Base-by-base conservation (phyloP, 805 yeast genomes). In the Starmera dryadoides region DNA sequence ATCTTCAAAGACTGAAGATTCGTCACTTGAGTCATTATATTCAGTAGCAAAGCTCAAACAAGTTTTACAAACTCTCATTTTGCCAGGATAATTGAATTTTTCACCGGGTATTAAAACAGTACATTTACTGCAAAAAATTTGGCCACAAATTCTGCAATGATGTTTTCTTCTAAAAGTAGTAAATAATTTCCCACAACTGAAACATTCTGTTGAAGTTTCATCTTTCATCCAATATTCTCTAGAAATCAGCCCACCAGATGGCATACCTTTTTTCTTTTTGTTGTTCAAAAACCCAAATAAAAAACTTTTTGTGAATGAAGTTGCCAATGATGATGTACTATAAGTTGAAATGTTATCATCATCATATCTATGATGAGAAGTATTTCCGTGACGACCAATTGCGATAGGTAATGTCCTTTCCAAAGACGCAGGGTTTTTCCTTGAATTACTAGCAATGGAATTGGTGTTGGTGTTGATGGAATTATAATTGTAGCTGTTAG, bases 181-280 rank as follows among this genome's bases (percentile, higher is more conserved):
- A 55, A 91, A 91, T 3, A 77, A 75, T 39, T 79, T 72, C 40
- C 83, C 86, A 59, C 98, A 91, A 14, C 81, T 71, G 42, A 87
- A 77, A 53, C 98, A 91, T 45, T 87, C 93, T 8, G 81, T 75
- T 0, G 95, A 95, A 42, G 87, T 85, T 32, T 91, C 85, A 63
- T 91, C 97, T 52, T 89, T 87, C 86, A 91, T 81, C 98, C 98
- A 91, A 57, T 87, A 91, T 54, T 87, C 91, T 42, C 75, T 74
- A 4, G 72, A 65, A 5, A 68, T 42, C 0, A 66, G 37, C 2
- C 57, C 53, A 11, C 48, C 45, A 6, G 48, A 37, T 34, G 48
- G 46, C 21, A 42, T 41, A 7, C 42, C 44, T 31, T 44, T 51
- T 35, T 49, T 52, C 36, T 54, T 56, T 37, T 47, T 57, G 39